Evolutionary conservation across 192 early-diverging fungal species (phyloP), one percentile per base, ranked within the genome.

Genomic region (Piromyces finnis): DNA sequence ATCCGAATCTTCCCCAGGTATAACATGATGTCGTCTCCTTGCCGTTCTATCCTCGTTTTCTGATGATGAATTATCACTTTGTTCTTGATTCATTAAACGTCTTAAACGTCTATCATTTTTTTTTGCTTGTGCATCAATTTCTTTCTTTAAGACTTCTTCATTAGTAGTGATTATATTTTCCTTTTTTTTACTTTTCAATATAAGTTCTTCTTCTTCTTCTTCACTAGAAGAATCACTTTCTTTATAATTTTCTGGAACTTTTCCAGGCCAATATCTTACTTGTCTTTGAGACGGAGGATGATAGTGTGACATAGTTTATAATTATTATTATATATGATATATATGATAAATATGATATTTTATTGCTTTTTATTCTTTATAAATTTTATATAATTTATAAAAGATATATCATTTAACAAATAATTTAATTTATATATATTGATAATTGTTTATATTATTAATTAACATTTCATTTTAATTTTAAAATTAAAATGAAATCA

Each of bases 211-310:
- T 77, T 88, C 88, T n/a, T 87, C 88, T 22, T 87, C 88, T 11
- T 85, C 85, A n/a, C 87, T 87, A 37, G 88, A 85, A 29, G 84
- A 84, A 79, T 86, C 83, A 77, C 88, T 84, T 82, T 88, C 87
- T 16, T 86, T 83, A 77, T 86, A 88, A 29, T 86, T 86, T 35
- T 86, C 85, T 26, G 90, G 90, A 9, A 84, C 89, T 78, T 88
- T 82, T 37, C 90, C 90, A 11, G 88, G 88, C 59, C 90, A 81
- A 35, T 91, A 91, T 5, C 90, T 51, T 2, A 51, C 41, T 51
- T 51, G 41, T 22, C 41, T 51, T 22, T 51, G 41, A 22, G 41
- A 51, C 3, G 41, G 41, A 51, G 41, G 41, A 51, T 51, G 41
- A 51, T 51, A 51, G 22, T 51, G 41, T 17, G 41, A 51, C 41